Percentiles rank a stretch among this genome's conserved stretches.
Conservation (phyloP, 495 filamentous ascomycete species). For the Delitschia confertaspora region DNA sequence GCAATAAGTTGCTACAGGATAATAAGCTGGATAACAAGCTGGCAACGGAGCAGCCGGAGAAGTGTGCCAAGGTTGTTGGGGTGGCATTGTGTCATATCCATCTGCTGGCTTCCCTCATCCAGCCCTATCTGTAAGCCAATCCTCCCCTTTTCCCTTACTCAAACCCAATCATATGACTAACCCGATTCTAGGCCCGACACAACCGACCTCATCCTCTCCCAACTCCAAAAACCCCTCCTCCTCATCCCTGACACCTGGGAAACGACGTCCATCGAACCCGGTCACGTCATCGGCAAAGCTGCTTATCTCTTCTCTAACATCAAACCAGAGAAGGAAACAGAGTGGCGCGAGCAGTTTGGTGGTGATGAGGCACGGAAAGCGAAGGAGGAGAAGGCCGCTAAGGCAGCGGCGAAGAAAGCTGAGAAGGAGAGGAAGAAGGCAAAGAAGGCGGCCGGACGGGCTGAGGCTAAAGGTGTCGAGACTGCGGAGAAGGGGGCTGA, state of each 20-base stretch:
- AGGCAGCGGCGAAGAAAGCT: conserved; percentile 46
- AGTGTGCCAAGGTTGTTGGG: conserved; percentile 67
- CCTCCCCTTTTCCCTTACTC: background rate
- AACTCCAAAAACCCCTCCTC: conserved; percentile 57
- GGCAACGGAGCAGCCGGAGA: conserved; percentile 61
- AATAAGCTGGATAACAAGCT: conserved; percentile 75
- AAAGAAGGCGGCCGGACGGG: conserved; percentile 49
- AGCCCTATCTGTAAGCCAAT: conserved; percentile 58
- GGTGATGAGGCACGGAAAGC: conserved; percentile 56
- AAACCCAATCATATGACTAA: background rate
- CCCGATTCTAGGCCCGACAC: conserved; percentile 40
- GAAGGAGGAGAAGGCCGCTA: conserved; percentile 53
- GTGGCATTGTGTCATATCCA: conserved; percentile 68
- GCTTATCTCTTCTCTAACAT: conserved; percentile 78
- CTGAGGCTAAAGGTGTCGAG: conserved; percentile 36
- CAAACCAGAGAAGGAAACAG: conserved; percentile 67
- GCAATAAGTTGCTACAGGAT: conserved; percentile 75
- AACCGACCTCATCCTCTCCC: conserved; percentile 60
- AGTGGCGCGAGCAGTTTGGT: conserved; percentile 76
- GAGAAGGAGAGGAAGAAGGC: conserved; percentile 50
- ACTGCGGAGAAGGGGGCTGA: conserved; percentile 31
- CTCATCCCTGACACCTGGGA: conserved; percentile 67
- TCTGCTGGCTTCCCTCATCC: conserved; percentile 65
- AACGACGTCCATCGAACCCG: conserved; percentile 50
- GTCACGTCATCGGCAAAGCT: conserved; percentile 75